Evolutionary conservation across 2,329 filamentous ascomycete genomes (phyloP).

Genomic region (Didymellaceae sp.): DNA sequence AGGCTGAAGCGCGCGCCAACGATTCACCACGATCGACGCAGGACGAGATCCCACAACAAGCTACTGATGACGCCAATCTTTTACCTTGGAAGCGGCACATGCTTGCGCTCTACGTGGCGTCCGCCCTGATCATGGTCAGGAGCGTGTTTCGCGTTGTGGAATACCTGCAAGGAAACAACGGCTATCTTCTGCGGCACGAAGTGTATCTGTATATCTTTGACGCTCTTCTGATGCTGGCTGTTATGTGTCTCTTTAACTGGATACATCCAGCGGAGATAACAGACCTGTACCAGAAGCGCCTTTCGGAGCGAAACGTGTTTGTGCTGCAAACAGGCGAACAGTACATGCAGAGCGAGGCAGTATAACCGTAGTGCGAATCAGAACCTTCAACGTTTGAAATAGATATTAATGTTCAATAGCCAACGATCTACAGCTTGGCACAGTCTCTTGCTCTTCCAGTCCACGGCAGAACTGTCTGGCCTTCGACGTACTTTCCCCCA

Average conservation of each 20-base stretch:
- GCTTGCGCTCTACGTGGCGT: constrained; percentile 37
- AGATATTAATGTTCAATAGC: no score
- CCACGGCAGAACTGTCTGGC: no score
- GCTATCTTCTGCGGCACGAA: constrained; percentile 54
- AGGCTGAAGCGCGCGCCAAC: no score
- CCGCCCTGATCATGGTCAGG: constrained; percentile 56
- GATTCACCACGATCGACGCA: background rate
- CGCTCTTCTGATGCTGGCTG: constrained; percentile 50
- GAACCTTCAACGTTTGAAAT: no score
- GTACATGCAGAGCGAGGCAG: background rate
- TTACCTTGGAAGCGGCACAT: constrained; percentile 47
- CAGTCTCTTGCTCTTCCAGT: no score
- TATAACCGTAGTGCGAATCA: no score
- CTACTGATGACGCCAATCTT: background rate
- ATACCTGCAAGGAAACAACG: constrained; percentile 54
- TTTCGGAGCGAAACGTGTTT: background rate
- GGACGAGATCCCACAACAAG: background rate
- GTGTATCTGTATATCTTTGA: constrained; percentile 57
- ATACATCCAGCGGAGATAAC: constrained; percentile 41
- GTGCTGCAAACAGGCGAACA: background rate
- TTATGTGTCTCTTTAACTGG: constrained; percentile 50
- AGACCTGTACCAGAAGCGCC: constrained; percentile 7
- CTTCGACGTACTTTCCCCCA: no score
- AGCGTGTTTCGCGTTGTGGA: constrained; percentile 58
- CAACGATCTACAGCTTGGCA: no score